Evolutionary conservation across 345 rosid genomes (phyloP), one percentile per base, ranked within the genome.

Genomic region (Pistacia atlantica): DNA sequence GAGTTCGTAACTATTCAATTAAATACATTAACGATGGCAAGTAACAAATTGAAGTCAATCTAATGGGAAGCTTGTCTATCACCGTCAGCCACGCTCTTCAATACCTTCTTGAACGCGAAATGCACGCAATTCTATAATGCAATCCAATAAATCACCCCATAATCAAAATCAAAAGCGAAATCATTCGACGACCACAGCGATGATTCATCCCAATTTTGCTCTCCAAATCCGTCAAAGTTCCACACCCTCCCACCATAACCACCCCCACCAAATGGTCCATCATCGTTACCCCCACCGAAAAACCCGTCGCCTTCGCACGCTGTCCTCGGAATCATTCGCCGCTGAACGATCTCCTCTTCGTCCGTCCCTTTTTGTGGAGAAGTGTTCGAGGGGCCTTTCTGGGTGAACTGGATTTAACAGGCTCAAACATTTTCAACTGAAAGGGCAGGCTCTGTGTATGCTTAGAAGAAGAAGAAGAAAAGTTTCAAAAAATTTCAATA

Each of bases 141-240:
- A 12, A 96, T 96, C 99, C 99, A 96, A 60, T 86, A 89, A n/a
- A 96, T 80, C 85, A 96, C 99, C 84, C 93, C 99, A 48, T 93
- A 93, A n/a, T 92, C 84, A 20, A 93, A 96, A 49, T 85, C 87
- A 79, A 89, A 86, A 2, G 98, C 97, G 2, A 89, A 85, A 74
- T 69, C 84, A 0, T 93, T 87, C 35, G 93, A 86, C 33, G 83
- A 86, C 67, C 83, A 86, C 8, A 82, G 81, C 28, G 90, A 75
- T 0, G 86, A 82, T 57, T 89, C 97, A 20, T 94, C 25, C 25
- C 25, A 22, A 60, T 80, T 73, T 13, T 85, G 86, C 25, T 87
- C 84, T 8, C 88, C 95, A 8, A 84, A 84, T 45, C 89, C 87
- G 11, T 86, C 89, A n/a, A 49, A 87, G 77, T 86, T 83, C 97